A percentile compares a stretch with the other conserved stretches of the same genome.
Evolutionary conservation across 441 rosid genomes (phyloP).

Genomic region (Isatis lusitanica): DNA sequence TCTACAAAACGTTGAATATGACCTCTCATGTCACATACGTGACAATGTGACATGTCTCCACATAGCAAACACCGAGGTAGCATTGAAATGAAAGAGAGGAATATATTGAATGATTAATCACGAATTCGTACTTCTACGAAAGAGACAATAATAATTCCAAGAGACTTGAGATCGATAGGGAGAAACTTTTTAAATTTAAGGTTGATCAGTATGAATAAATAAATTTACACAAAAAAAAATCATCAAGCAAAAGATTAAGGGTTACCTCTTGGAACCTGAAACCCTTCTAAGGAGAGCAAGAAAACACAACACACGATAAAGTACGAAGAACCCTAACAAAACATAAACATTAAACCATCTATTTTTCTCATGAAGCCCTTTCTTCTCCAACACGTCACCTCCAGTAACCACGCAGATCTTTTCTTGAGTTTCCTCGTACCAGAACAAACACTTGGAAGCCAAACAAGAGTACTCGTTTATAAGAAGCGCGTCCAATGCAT

Average conservation of each 20-base stretch:
- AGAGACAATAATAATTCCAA: neutral
- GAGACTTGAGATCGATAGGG: neutral
- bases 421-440: conserved; percentile 39
- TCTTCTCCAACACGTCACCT: conserved; percentile 63
- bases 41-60: conserved; percentile 26
- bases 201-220: neutral
- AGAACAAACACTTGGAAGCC: conserved; percentile 56
- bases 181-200: neutral
- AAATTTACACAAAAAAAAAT: neutral
- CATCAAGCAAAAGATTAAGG: neutral
- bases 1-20: conserved; percentile 12
- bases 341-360: conserved; percentile 73
- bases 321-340: conserved; percentile 75
- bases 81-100: neutral
- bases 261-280: conserved; percentile 62
- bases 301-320: conserved; percentile 78
- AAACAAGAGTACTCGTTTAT: conserved; percentile 89
- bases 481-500: conserved; percentile 78
- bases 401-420: conserved; percentile 69
- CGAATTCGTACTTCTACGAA: neutral
- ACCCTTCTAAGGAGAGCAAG: conserved; percentile 69
- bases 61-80: conserved; percentile 6
- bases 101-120: conserved; percentile 21
- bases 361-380: conserved; percentile 59
- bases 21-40: conserved; percentile 15